Evolutionary conservation across 176 grass and related monocot genomes (phyloP).

Genomic region (Raddia distichophylla): DNA sequence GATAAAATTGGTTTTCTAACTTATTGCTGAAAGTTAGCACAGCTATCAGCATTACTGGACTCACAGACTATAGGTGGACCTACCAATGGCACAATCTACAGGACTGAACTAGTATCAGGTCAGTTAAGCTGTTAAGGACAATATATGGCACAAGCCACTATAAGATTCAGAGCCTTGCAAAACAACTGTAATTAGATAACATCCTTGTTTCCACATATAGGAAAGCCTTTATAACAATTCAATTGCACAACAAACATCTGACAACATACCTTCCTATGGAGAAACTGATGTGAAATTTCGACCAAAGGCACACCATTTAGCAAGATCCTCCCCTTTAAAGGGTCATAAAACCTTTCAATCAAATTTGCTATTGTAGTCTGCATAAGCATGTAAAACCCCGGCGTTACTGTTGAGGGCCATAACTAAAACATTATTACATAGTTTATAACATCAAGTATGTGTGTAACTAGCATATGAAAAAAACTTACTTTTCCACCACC

Average conservation of each 20-base stretch:
- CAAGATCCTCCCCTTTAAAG: conserved; percentile 85
- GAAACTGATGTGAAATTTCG: conserved; percentile 86
- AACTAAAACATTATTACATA: conserved; percentile 18
- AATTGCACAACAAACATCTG: neutral
- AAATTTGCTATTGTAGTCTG: conserved; percentile 99
- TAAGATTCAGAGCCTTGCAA: conserved; percentile 19
- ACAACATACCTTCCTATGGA: conserved; percentile 77
- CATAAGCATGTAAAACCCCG: conserved; percentile 38
- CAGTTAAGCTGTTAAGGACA: conserved; percentile 26
- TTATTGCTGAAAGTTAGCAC: neutral
- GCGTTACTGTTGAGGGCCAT: neutral
- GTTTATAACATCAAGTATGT: conserved; percentile 21
- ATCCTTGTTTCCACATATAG: conserved; percentile 14
- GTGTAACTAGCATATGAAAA: conserved; percentile 9
- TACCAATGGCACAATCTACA: conserved; percentile 15
- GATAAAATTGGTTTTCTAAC: neutral
- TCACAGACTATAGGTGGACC: neutral
- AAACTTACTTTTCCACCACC: conserved; percentile 89
- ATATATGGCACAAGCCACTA: conserved; percentile 26
- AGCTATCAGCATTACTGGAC: too few species aligned
- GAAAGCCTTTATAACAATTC: neutral
- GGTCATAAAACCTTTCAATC: conserved; percentile 98
- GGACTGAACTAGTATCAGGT: conserved; percentile 12
- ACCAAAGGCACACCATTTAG: conserved; percentile 77
- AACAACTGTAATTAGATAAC: conserved; percentile 25